Conservation (phyloP, 1,284 basidiomycete species). For the Taiwanofungus camphoratus region DNA sequence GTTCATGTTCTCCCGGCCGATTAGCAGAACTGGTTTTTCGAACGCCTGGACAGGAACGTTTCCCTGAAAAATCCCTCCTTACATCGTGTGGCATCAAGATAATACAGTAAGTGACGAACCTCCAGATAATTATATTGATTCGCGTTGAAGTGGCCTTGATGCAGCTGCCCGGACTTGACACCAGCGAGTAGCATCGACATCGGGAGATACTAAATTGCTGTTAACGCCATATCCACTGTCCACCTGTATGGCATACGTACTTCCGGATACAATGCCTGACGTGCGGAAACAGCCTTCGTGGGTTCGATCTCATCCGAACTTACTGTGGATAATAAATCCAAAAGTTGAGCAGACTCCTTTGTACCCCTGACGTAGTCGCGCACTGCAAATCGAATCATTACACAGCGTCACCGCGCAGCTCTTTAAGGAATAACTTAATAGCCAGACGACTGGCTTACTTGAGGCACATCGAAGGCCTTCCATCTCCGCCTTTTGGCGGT, state of each 20-base stretch:
- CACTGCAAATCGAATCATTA: too few relatives aligned
- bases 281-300: slow-evolving; percentile 46
- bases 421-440: slow-evolving; percentile 1
- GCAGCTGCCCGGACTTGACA: slow-evolving; percentile 77
- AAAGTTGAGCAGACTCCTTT: slow-evolving; percentile 55
- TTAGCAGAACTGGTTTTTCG: slow-evolving; percentile 76
- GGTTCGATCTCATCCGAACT: slow-evolving; percentile 58
- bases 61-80: slow-evolving; percentile 58
- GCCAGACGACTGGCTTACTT: too few relatives aligned
- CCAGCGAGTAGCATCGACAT: slow-evolving; percentile 74
- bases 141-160: slow-evolving; percentile 94
- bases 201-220: slow-evolving; percentile 69
- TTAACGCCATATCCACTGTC: background rate
- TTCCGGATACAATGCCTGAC: slow-evolving; percentile 72
- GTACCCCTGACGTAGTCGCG: slow-evolving; percentile 77
- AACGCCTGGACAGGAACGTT: slow-evolving; percentile 74
- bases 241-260: slow-evolving; percentile 40
- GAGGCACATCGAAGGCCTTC: slow-evolving; percentile 64
- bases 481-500: slow-evolving; percentile 71
- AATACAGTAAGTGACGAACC: slow-evolving; percentile 40
- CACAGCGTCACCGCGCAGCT: too few relatives aligned
- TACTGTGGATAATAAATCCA: slow-evolving; percentile 75
- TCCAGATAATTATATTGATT: slow-evolving; percentile 96
- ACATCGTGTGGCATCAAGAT: too few relatives aligned
- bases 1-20: slow-evolving; percentile 94